phyloP scores from a whole-genome alignment of 257 asterid genomes.

The Solanum rostratum region DNA sequence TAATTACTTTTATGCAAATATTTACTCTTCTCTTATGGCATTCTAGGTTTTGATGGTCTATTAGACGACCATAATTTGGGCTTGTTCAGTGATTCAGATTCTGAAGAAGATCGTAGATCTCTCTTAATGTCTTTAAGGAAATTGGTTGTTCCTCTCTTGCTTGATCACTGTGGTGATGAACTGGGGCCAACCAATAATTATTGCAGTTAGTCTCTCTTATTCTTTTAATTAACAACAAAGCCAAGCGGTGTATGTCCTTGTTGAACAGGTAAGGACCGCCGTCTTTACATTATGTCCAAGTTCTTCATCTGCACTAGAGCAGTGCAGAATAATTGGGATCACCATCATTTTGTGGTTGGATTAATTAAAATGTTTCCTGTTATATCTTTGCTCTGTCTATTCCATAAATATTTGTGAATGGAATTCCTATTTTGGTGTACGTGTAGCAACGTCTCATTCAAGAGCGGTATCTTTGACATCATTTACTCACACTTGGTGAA shows the following conservation, averaged over 20 bases:
- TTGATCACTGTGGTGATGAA: constrained; percentile 21
- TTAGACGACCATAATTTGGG: constrained; percentile 5
- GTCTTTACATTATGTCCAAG: not conserved
- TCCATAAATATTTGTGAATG: not conserved
- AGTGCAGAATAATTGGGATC: not conserved
- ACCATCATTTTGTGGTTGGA: not conserved
- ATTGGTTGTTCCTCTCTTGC: constrained; percentile 26
- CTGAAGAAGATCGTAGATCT: constrained; percentile 5
- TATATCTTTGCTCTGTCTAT: not conserved
- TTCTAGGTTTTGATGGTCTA: constrained; percentile 14
- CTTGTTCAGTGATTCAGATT: constrained; percentile 1
- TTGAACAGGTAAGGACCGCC: constrained; percentile 25
- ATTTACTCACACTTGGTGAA: not conserved
- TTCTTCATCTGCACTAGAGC: not conserved
- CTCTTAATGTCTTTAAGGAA: constrained; percentile 13
- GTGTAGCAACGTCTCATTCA: not conserved
- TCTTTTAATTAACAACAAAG: constrained; percentile 20
- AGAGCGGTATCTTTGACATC: not conserved
- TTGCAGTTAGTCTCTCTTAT: constrained; percentile 21
- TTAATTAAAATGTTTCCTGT: not conserved
- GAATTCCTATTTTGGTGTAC: not conserved
- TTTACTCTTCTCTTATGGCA: not conserved
- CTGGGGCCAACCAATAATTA: constrained; percentile 41
- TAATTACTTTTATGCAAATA: not conserved
- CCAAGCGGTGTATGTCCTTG: constrained; percentile 25